These are phyloP conservation scores for Capsella bursapastoris DNA, from an alignment of 345 rosid genomes.

Conservation along the genomic window DNA sequence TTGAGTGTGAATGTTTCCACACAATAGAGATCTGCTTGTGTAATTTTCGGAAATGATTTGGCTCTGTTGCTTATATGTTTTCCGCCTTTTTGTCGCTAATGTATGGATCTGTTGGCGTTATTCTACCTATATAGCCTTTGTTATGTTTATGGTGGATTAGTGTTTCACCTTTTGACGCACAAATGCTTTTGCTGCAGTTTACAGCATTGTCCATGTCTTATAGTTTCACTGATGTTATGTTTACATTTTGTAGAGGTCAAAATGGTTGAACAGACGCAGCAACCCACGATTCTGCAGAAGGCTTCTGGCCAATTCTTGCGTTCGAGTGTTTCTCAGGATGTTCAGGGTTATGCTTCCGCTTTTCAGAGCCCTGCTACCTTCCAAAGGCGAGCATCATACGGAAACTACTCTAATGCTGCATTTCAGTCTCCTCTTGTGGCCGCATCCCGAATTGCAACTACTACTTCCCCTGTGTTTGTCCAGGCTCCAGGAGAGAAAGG, in stretches of 20 bases:
- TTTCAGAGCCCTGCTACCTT: constrained; percentile 56
- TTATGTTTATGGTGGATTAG: background rate
- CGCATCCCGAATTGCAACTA: constrained; percentile 29
- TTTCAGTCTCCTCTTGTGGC: constrained; percentile 48
- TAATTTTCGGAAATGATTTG: constrained; percentile 4
- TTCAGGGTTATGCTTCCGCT: constrained; percentile 43
- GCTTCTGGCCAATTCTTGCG: constrained; percentile 65
- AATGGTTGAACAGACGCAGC: constrained; percentile 82
- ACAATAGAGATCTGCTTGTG: constrained; percentile 8
- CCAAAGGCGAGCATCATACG: constrained; percentile 58
- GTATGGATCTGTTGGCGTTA: constrained; percentile 19
- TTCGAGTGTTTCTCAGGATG: constrained; percentile 54
- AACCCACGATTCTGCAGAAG: constrained; percentile 72
- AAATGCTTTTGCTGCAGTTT: background rate
- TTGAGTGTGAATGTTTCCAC: background rate
- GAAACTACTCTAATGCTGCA: constrained; percentile 71
- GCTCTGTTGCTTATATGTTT: constrained; percentile 1
- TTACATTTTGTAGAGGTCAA: constrained; percentile 48
- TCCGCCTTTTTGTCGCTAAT: background rate
- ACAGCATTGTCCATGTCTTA: no score
- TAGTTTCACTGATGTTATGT: background rate
- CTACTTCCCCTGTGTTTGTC: constrained; percentile 55
- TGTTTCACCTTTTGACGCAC: background rate
- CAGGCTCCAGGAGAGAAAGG: constrained; percentile 84
- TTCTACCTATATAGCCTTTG: background rate